Percentiles rank a stretch among this genome's conserved stretches.
Evolutionary conservation across 2,329 filamentous ascomycete species (phyloP).

Genomic region (Magnaporthiopsis rhizophila): DNA sequence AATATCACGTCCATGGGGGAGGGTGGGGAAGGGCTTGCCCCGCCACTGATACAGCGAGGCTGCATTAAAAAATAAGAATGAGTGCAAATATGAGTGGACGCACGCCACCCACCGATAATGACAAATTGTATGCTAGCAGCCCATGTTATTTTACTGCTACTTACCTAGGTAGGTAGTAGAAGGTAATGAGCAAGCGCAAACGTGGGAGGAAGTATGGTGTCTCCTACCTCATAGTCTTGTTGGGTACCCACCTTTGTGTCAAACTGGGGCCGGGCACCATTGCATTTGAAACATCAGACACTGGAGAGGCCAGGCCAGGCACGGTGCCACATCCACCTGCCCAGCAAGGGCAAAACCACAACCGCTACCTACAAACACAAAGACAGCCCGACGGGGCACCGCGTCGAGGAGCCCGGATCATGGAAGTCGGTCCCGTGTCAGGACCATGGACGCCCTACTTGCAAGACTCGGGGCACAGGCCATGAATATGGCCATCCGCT

Average conservation of each 20-base stretch:
- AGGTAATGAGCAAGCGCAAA: not conserved
- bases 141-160: not conserved
- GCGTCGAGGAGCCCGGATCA: slow-evolving; percentile 2
- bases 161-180: too few relatives aligned
- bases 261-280: not conserved
- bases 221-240: not conserved
- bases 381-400: not conserved
- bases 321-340: not conserved
- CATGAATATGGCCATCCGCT: slow-evolving; percentile 86
- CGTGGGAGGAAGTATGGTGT: not conserved
- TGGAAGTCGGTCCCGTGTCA: slow-evolving; percentile 6
- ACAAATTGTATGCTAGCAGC: not conserved
- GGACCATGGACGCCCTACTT: slow-evolving; percentile 62
- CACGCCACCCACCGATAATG: not conserved
- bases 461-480: slow-evolving; percentile 55
- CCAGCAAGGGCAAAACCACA: not conserved
- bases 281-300: too few relatives aligned
- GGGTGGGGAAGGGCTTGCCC: not conserved
- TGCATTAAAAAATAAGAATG: not conserved
- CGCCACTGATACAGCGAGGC: not conserved
- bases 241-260: not conserved
- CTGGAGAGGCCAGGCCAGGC: too few relatives aligned
- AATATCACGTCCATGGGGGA: not conserved
- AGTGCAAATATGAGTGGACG: not conserved
- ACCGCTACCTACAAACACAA: not conserved